Evolutionary conservation across 208 protist species (phyloP), one percentile per base, ranked within the genome.

Genomic region (Leishmania arabica): DNA sequence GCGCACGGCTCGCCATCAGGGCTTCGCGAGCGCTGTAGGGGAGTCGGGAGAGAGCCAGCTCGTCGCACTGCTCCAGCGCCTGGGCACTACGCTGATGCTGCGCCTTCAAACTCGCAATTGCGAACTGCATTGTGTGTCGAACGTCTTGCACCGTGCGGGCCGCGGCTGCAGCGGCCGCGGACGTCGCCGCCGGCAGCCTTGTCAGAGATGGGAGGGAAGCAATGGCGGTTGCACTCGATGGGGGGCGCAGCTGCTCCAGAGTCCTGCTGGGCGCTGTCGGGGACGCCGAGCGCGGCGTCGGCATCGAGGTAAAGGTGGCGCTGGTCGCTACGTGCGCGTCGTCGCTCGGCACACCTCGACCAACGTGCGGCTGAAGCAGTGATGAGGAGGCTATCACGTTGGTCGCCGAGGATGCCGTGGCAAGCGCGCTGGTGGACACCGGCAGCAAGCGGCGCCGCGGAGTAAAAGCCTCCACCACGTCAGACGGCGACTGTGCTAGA

Each of bases 101-200:
- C 17, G 77, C 78, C 3, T 78, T 77, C 37, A 82, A 47, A 62
- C 82, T 86, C 1, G 73, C 56, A 11, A 58, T 47, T 21, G 77
- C 82, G 66, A 82, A 82, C 74, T 77, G 72, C 17, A 79, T 58
- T 1, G 82, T 82, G 47, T 73, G 82, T 64, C 82, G 70, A 4
- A 77, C 82, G 8, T 45, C 64, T 27, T 77, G 47, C 24, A 86
- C 78, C 19, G 66, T 66, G 6, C 49, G 73, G 42, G 77, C 77
- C 49, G 72, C 78, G 37, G 58, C 34, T 17, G 62, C 82, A 0
- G 58, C 34, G 11, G 34, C 21, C 49, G 76, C 27, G 19, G 76
- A 56, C 64, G 58, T 31, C 13, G 34, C 49, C 21, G 74, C 76
- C 42, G 66, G 49, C 19, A 11, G 40, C 65, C 15, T 42, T 70